Percentiles rank a stretch among this genome's conserved stretches.
Evolutionary conservation across 78 protist genomes (phyloP).

Genomic region (slime mould (Dictyostelium discoideum)): DNA sequence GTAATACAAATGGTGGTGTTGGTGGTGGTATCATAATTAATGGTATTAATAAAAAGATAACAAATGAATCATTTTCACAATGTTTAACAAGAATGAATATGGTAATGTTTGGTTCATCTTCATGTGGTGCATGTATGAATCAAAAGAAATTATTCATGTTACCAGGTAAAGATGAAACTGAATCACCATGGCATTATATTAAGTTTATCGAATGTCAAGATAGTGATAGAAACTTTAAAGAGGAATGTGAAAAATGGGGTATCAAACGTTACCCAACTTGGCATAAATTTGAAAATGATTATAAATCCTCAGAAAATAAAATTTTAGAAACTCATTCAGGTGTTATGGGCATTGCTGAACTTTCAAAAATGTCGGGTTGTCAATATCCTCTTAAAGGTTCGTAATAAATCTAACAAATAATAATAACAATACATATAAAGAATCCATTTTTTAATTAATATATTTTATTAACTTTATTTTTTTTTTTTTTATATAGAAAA

Average conservation of each 20-base stretch:
- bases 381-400: no score
- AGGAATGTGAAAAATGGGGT: not conserved
- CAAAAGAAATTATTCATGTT: constrained; percentile 35
- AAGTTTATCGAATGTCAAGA: constrained; percentile 46
- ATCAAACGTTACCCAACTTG: constrained; percentile 65
- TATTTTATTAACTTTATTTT: no score
- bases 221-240: not conserved
- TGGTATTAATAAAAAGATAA: not conserved
- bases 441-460: no score
- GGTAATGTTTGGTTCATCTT: constrained; percentile 50
- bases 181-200: constrained; percentile 38
- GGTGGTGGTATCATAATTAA: not conserved
- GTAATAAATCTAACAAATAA: no score
- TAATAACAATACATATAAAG: no score
- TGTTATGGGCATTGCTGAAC: constrained; percentile 12
- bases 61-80: constrained; percentile 17
- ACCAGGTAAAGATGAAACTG: not conserved
- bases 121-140: constrained; percentile 41
- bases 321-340: constrained; percentile 43
- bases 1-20: not conserved
- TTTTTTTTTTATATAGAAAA: no score
- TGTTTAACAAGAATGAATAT: constrained; percentile 35
- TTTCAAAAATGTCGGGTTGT: constrained; percentile 55
- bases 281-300: not conserved
- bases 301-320: not conserved